Conservation (phyloP, 1,284 basidiomycete species). For the Boletus semigastroideus region DNA sequence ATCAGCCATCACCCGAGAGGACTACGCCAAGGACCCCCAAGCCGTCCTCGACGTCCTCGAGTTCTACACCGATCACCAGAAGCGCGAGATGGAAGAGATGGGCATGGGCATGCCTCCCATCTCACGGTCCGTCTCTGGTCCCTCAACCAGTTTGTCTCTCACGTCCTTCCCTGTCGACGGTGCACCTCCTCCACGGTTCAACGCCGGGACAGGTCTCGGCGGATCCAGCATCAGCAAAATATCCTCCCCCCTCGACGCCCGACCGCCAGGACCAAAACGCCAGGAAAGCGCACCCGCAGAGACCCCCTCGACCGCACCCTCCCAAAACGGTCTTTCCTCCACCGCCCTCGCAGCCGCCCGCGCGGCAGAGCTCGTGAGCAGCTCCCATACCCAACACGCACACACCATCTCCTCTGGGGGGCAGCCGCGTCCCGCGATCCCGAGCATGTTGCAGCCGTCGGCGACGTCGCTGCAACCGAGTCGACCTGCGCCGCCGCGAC, state of each 20-base stretch:
- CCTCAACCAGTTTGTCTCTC: conserved; percentile 21
- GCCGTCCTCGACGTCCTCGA: conserved; percentile 97
- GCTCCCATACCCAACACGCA: conserved; percentile 50
- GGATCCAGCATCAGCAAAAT: conserved; percentile 55
- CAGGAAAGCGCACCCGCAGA: conserved; percentile 60
- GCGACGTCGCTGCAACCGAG: conserved; percentile 40
- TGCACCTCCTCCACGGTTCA: conserved; percentile 70
- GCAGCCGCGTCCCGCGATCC: conserved; percentile 33
- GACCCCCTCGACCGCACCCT: neutral
- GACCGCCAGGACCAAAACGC: conserved; percentile 46
- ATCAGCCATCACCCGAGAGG: conserved; percentile 96
- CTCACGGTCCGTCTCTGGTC: conserved; percentile 27
- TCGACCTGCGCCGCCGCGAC: conserved; percentile 58
- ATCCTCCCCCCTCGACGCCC: conserved; percentile 37
- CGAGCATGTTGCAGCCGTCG: conserved; percentile 29
- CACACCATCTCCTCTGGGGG: conserved; percentile 37
- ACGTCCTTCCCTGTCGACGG: conserved; percentile 36
- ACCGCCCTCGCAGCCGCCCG: conserved; percentile 48
- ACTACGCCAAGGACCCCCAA: conserved; percentile 95
- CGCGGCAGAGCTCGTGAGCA: conserved; percentile 65
- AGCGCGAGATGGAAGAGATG: conserved; percentile 79
- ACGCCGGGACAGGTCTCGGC: conserved; percentile 82
- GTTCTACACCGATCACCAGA: conserved; percentile 98
- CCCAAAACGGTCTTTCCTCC: conserved; percentile 42
- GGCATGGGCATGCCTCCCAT: conserved; percentile 38